phyloP scores from a whole-genome alignment of 192 early-diverging fungal species.

The Piromyces sp. region DNA sequence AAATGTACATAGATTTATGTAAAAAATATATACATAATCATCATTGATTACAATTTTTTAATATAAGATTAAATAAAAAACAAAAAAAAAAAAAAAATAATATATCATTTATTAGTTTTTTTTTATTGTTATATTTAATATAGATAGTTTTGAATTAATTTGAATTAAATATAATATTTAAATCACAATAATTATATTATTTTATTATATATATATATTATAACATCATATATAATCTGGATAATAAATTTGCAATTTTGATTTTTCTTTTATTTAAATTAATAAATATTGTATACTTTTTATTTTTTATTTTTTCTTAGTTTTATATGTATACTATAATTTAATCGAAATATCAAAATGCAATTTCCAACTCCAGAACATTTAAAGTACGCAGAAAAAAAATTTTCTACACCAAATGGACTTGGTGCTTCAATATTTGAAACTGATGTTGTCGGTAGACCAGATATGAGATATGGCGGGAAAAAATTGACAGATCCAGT shows the following conservation, averaged over 20 bases:
- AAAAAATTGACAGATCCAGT: slow-evolving; percentile 40
- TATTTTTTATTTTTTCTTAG: too few species aligned
- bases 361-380: neutral
- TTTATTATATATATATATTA: too few species aligned
- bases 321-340: neutral
- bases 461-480: slow-evolving; percentile 29
- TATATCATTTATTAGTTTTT: neutral
- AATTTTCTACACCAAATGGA: neutral
- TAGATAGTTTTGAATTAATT: too few species aligned
- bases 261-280: too few species aligned
- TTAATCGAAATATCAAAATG: neutral
- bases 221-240: too few species aligned
- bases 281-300: too few species aligned
- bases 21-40: neutral
- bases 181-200: neutral
- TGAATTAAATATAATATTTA: too few species aligned
- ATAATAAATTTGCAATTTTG: neutral
- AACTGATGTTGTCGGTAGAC: slow-evolving; percentile 23
- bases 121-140: too few species aligned
- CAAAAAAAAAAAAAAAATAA: too few species aligned
- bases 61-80: too few species aligned
- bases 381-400: neutral
- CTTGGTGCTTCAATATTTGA: slow-evolving; percentile 18
- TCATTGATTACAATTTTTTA: too few species aligned
- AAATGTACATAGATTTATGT: neutral